phyloP scores from a whole-genome alignment of 2,329 filamentous ascomycete species.

The Achaetomium macrosporum region DNA sequence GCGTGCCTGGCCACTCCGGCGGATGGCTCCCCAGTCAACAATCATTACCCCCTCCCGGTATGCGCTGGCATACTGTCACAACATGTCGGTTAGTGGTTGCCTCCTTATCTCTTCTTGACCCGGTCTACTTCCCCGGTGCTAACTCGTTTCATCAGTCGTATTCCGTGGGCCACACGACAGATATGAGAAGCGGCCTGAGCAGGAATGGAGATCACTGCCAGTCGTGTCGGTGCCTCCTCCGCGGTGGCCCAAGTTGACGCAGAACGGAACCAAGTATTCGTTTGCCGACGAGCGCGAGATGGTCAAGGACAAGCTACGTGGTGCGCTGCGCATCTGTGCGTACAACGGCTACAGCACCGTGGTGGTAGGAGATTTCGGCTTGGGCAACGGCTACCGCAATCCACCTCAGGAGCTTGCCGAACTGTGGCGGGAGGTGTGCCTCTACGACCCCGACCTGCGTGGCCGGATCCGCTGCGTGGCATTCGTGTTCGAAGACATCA shows the following conservation, averaged over 20 bases:
- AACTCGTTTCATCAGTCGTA: constrained; percentile 45
- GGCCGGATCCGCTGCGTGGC: constrained; percentile 57
- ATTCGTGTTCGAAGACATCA: constrained; percentile 58
- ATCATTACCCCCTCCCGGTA: constrained; percentile 66
- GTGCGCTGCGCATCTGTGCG: constrained; percentile 63
- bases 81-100: constrained; percentile 49
- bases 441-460: constrained; percentile 56
- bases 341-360: constrained; percentile 52
- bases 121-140: not conserved
- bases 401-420: constrained; percentile 59
- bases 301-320: constrained; percentile 66
- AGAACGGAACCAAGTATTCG: constrained; percentile 61
- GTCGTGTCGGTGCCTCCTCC: constrained; percentile 71
- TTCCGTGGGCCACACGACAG: constrained; percentile 65
- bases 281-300: constrained; percentile 66
- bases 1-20: constrained; percentile 60
- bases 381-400: constrained; percentile 59
- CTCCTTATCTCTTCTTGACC: not conserved
- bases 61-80: constrained; percentile 65
- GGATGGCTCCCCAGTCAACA: constrained; percentile 37
- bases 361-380: constrained; percentile 59
- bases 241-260: constrained; percentile 66
- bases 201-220: constrained; percentile 53
- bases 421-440: constrained; percentile 59
- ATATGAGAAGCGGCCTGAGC: constrained; percentile 51